Percentiles rank a stretch among this genome's conserved stretches.
phyloP scores from a whole-genome alignment of 1,284 basidiomycete species.

The Cerrena zonata region DNA sequence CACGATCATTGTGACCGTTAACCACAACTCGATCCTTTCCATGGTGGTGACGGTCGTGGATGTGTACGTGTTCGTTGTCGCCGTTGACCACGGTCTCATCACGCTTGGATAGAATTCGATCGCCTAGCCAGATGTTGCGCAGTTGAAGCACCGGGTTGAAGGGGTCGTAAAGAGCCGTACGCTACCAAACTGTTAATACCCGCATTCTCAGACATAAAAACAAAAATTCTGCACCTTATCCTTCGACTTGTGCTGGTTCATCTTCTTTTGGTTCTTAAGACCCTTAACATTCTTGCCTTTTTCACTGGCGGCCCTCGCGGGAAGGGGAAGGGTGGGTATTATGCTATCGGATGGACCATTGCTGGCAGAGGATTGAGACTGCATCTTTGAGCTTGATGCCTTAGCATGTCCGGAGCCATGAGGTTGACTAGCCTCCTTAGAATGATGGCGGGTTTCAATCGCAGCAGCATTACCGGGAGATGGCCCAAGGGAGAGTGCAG shows the following conservation, averaged over 20 bases:
- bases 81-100: constrained; percentile 2
- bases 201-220: too few relatives aligned
- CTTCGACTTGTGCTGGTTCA: not conserved
- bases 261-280: not conserved
- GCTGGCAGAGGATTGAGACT: not conserved
- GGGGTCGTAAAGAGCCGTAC: constrained; percentile 3
- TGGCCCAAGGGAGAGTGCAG: constrained; percentile 33
- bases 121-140: constrained; percentile 20
- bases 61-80: constrained; percentile 5
- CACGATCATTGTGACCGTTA: constrained; percentile 5
- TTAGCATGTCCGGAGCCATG: constrained; percentile 2
- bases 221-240: not conserved
- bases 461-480: constrained; percentile 31
- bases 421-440: constrained; percentile 4
- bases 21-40: not conserved
- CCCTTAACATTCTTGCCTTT: not conserved
- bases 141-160: constrained; percentile 18
- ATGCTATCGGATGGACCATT: not conserved
- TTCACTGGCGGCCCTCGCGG: not conserved
- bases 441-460: constrained; percentile 25
- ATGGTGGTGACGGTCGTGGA: constrained; percentile 9
- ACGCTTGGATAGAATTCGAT: constrained; percentile 6
- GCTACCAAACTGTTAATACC: constrained; percentile 1
- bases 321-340: not conserved
- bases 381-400: not conserved